Evolutionary conservation across 805 yeast species (phyloP).

Genomic region (Pichia sporocuriosa): DNA sequence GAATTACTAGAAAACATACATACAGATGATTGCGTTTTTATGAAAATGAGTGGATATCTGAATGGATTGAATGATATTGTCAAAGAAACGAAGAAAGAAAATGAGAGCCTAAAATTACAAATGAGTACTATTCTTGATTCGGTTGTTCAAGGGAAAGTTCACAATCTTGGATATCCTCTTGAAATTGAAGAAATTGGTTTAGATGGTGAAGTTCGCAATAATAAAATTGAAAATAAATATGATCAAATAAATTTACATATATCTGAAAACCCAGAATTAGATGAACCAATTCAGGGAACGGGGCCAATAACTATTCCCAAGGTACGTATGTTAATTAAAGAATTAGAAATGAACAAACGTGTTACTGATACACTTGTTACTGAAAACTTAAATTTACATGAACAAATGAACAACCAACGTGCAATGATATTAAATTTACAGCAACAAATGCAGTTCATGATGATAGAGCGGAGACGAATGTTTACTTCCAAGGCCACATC

Average conservation of each 20-base stretch:
- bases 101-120: slow-evolving; percentile 35
- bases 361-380: slow-evolving; percentile 19
- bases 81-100: slow-evolving; percentile 29
- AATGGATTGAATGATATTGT: slow-evolving; percentile 26
- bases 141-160: slow-evolving; percentile 42
- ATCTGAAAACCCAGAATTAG: too few relatives aligned
- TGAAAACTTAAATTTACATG: slow-evolving; percentile 32
- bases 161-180: slow-evolving; percentile 43
- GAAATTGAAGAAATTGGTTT: slow-evolving; percentile 38
- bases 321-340: slow-evolving; percentile 20
- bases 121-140: slow-evolving; percentile 40
- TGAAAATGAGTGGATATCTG: slow-evolving; percentile 24
- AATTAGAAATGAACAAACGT: slow-evolving; percentile 23
- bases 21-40: slow-evolving; percentile 24
- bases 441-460: slow-evolving; percentile 44
- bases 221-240: too few relatives aligned
- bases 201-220: not conserved
- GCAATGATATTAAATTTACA: slow-evolving; percentile 38
- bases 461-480: slow-evolving; percentile 35
- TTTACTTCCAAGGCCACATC: slow-evolving; percentile 3
- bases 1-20: slow-evolving; percentile 27
- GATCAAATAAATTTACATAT: too few relatives aligned
- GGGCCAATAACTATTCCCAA: slow-evolving; percentile 36
- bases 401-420: slow-evolving; percentile 41
- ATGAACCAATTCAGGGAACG: slow-evolving; percentile 16